Conservation (phyloP, 495 filamentous ascomycete species). For the Chaetomidium leptoderma region DNA sequence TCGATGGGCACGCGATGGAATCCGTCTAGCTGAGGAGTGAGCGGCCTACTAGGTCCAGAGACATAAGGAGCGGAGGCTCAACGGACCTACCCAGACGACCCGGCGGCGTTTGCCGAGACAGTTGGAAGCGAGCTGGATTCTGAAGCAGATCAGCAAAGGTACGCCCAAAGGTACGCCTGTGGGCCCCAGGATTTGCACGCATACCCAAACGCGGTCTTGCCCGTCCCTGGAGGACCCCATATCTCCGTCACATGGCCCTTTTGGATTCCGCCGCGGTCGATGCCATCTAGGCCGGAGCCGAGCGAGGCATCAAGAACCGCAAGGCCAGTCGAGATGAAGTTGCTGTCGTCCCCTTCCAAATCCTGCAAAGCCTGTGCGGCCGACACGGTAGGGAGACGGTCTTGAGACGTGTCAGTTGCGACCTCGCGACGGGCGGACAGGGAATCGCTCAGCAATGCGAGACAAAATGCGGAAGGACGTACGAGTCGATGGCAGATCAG, state of each 20-base stretch:
- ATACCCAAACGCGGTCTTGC: constrained; percentile 83
- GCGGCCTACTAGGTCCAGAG: background rate
- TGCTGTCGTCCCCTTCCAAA: constrained; percentile 41
- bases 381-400: constrained; percentile 80
- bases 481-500: constrained; percentile 36
- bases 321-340: constrained; percentile 64
- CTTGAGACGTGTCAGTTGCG: constrained; percentile 34
- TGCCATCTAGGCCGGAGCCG: constrained; percentile 21
- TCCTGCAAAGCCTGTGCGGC: constrained; percentile 77
- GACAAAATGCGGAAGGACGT: constrained; percentile 9
- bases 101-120: constrained; percentile 56
- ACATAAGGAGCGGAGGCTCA: constrained; percentile 14
- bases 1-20: constrained; percentile 32
- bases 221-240: constrained; percentile 81
- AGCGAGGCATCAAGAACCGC: constrained; percentile 50
- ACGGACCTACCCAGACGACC: constrained; percentile 85
- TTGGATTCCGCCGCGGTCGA: constrained; percentile 52
- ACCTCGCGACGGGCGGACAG: background rate
- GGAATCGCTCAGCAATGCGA: background rate
- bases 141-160: constrained; percentile 30
- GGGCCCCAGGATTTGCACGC: background rate
- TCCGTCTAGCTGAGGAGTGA: constrained; percentile 29
- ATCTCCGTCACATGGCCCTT: constrained; percentile 82
- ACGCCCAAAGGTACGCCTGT: background rate
- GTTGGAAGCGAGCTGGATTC: constrained; percentile 64